Evolutionary conservation across 345 rosid genomes (phyloP).

Genomic region (Heritiera fomes): DNA sequence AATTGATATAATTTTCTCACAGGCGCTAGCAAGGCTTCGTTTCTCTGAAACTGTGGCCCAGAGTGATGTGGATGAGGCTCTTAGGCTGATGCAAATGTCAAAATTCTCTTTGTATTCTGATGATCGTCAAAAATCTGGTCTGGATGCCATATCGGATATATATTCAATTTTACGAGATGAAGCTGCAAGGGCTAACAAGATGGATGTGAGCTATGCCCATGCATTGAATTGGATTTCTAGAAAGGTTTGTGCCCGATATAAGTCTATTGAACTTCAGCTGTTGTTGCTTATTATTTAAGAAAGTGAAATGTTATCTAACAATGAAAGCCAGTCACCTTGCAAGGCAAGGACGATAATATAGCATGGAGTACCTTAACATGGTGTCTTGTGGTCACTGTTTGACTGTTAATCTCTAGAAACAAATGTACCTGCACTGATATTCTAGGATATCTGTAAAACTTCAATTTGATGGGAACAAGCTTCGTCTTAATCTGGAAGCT

Average conservation of each 20-base stretch:
- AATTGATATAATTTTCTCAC: slow-evolving; percentile 19
- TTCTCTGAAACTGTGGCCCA: slow-evolving; percentile 94
- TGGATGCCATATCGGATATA: slow-evolving; percentile 96
- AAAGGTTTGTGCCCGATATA: slow-evolving; percentile 58
- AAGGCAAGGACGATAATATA: not conserved
- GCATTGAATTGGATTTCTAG: slow-evolving; percentile 98
- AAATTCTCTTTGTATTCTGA: slow-evolving; percentile 94
- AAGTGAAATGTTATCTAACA: slow-evolving; percentile 9
- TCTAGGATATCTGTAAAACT: not conserved
- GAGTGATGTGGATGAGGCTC: slow-evolving; percentile 98
- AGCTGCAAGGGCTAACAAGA: slow-evolving; percentile 82
- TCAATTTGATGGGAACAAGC: not conserved
- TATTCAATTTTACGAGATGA: slow-evolving; percentile 95
- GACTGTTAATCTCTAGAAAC: not conserved
- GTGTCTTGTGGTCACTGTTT: not conserved
- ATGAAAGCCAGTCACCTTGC: not conserved
- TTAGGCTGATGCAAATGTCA: slow-evolving; percentile 97
- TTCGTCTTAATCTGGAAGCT: not conserved
- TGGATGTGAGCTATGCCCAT: slow-evolving; percentile 79
- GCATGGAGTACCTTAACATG: not conserved
- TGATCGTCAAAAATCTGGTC: slow-evolving; percentile 84
- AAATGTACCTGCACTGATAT: not conserved
- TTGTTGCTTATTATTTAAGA: slow-evolving; percentile 6
- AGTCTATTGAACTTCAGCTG: slow-evolving; percentile 5
- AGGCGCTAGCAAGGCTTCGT: slow-evolving; percentile 96